Evolutionary conservation across 2,329 filamentous ascomycete genomes (phyloP), one percentile per base, ranked within the genome.

Genomic region (Phialophora tarda): DNA sequence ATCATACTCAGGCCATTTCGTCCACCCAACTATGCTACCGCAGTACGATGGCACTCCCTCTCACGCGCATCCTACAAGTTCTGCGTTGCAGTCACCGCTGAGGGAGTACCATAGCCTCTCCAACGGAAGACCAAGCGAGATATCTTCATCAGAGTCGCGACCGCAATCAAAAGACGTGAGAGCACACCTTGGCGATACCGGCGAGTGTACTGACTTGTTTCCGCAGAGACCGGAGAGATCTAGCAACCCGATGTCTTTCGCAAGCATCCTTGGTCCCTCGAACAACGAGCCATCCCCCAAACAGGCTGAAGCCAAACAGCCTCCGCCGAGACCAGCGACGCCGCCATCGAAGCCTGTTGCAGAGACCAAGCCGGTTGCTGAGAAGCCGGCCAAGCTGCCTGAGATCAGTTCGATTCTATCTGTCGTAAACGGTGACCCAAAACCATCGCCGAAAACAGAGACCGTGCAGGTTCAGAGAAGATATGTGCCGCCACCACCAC

Each of bases 161-260:
- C 78, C 77, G 63, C 79, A 80, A 73, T 73, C 76, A 3, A 71
- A 74, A 69, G 72, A 71, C 32, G 80, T 82, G 77, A 64, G 79
- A 74, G 24, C 34, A 41, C 41, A 23, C 30, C 11, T 63, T 47
- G 23, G 38, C 32, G 28, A 14, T 41, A 24, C 54, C 54, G 57
- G 59, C 53, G 26, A 24, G 64, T 55, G 61, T 67, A 67, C 73
- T 75, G 62, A 76, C 48, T 63, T 50, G 64, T 7, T 61, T 50
- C 57, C 71, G 41, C 77, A 93, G 86, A 90, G 90, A 58, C 86
- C 90, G 1, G 88, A 87, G 72, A 88, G 93, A 77, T 84, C 89
- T 48, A 89, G 90, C 65, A 91, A 96, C 76, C 91, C 93, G 61
- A 97, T 97, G 93, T 95, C 93, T 4, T 95, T 98, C 75, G 95